A percentile compares a stretch with the other conserved stretches of the same genome.
phyloP scores from a whole-genome alignment of 2,329 filamentous ascomycete genomes.

The Tympanopsis confertula region DNA sequence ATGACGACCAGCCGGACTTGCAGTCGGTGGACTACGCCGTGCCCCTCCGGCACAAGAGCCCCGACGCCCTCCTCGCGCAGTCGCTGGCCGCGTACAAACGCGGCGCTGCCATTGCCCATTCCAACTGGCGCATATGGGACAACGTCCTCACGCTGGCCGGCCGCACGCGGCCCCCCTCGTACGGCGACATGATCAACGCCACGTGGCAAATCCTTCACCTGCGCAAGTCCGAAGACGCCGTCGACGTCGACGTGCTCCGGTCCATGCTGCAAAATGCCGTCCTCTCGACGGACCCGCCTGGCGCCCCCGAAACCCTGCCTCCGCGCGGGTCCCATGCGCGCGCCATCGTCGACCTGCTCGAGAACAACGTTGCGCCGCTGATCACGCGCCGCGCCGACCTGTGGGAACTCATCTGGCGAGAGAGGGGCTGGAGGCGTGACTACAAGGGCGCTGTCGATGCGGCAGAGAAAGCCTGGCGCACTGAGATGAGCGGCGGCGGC shows the following conservation, averaged over 20 bases:
- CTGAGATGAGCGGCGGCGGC: constrained; percentile 42
- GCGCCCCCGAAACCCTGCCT: constrained; percentile 22
- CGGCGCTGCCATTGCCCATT: constrained; percentile 70
- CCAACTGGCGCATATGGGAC: constrained; percentile 91
- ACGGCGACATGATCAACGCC: constrained; percentile 65
- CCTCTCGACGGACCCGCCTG: constrained; percentile 22
- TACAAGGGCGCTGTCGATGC: constrained; percentile 66
- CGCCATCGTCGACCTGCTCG: constrained; percentile 60
- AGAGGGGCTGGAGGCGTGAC: constrained; percentile 64
- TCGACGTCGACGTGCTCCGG: constrained; percentile 65
- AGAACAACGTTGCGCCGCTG: constrained; percentile 64
- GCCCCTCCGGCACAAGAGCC: constrained; percentile 25
- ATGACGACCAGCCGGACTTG: constrained; percentile 13
- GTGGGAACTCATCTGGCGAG: constrained; percentile 62
- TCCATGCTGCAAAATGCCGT: constrained; percentile 64
- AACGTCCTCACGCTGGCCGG: constrained; percentile 84
- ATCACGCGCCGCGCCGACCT: constrained; percentile 70
- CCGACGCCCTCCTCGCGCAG: constrained; percentile 55
- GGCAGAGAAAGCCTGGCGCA: constrained; percentile 82
- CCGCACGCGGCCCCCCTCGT: constrained; percentile 63
- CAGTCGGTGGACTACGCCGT: constrained; percentile 17
- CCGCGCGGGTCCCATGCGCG: constrained; percentile 47
- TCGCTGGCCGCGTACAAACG: constrained; percentile 77
- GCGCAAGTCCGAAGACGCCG: constrained; percentile 63
- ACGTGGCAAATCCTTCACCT: constrained; percentile 67